Evolutionary conservation across 371 early-diverging fungal genomes (phyloP).

Genomic region (Mucor piriformis): DNA sequence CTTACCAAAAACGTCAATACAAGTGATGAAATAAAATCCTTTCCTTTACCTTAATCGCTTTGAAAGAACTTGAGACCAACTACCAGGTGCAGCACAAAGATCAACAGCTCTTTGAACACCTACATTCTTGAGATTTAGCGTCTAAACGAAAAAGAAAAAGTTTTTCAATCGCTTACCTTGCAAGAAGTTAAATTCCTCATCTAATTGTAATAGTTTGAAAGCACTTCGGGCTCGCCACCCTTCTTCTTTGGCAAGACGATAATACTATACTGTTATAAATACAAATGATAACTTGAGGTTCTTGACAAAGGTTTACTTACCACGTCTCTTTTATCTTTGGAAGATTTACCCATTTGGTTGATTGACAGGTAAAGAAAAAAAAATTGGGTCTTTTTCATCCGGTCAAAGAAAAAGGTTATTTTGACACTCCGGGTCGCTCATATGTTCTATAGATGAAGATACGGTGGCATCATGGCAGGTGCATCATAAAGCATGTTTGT

Average conservation of each 20-base stretch:
- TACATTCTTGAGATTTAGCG: conserved; percentile 9
- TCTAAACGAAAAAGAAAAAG: neutral
- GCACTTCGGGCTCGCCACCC: conserved; percentile 98
- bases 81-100: conserved; percentile 99
- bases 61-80: conserved; percentile 98
- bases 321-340: conserved; percentile 96
- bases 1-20: too few species aligned
- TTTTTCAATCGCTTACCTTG: conserved; percentile 64
- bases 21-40: too few species aligned
- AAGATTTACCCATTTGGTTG: conserved; percentile 76
- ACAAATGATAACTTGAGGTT: neutral
- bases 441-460: too few species aligned
- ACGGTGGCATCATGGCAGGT: too few species aligned
- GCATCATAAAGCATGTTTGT: too few species aligned
- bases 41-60: conserved; percentile 51
- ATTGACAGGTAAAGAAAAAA: conserved; percentile 1
- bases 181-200: conserved; percentile 70
- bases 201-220: conserved; percentile 93
- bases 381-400: too few species aligned
- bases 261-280: conserved; percentile 61
- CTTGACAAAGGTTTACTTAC: conserved; percentile 22
- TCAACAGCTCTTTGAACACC: conserved; percentile 94
- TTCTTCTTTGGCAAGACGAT: conserved; percentile 95
- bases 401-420: too few species aligned
- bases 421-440: too few species aligned